Percentiles rank a stretch among this genome's conserved stretches.
Conservation (phyloP, 169 alveolate species). For the Fabrea salina region DNA sequence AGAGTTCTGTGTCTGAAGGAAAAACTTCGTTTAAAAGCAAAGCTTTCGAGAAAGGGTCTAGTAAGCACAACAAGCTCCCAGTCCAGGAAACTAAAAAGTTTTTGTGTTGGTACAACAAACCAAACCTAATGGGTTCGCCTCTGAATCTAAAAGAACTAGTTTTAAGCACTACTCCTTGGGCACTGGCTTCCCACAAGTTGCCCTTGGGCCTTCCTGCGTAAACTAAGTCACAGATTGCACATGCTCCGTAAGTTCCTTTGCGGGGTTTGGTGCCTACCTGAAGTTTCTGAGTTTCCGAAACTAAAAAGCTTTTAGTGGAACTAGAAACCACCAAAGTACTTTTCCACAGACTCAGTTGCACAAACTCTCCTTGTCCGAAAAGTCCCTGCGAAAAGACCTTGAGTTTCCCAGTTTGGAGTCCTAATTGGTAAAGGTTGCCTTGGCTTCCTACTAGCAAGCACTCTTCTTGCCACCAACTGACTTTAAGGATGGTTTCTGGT, state of each 20-base stretch:
- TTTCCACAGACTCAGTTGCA: no score
- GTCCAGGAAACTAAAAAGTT: background rate
- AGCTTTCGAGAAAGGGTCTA: no score
- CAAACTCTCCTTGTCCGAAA: no score
- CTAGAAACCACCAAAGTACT: background rate
- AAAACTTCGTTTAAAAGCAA: no score
- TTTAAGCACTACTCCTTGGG: background rate
- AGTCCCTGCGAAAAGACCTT: no score
- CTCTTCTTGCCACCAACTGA: no score
- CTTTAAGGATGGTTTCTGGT: no score
- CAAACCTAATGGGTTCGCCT: background rate
- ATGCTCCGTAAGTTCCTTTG: background rate
- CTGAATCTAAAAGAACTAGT: background rate
- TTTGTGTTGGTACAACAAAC: background rate
- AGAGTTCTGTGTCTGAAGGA: no score
- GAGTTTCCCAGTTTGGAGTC: no score
- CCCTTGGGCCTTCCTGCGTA: conserved; percentile 4
- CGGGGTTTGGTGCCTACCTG: background rate
- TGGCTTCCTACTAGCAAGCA: no score
- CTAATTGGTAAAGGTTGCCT: no score
- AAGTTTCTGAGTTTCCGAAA: background rate
- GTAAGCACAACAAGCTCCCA: no score
- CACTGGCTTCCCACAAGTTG: background rate
- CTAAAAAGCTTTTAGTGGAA: background rate
- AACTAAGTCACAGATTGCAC: background rate